Evolutionary conservation across 2,329 filamentous ascomycete species (phyloP).

Genomic region (Neurospora sp.): DNA sequence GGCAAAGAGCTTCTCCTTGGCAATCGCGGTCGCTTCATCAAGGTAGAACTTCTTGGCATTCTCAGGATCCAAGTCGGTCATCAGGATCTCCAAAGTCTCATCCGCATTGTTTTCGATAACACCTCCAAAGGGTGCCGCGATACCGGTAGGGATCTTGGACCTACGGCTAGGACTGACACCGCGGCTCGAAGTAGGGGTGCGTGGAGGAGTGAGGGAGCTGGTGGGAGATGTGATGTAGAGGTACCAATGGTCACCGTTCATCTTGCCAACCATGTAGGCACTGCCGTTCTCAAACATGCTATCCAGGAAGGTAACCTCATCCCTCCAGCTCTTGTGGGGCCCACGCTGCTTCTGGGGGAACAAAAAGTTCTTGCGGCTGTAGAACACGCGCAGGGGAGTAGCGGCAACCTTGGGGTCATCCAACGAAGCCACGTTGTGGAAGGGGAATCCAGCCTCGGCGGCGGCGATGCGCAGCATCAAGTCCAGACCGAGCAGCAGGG

Average conservation of each 20-base stretch:
- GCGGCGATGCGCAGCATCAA: conserved; percentile 90
- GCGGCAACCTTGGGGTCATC: conserved; percentile 65
- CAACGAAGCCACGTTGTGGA: conserved; percentile 56
- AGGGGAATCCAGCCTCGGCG: conserved; percentile 78
- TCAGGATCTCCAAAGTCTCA: conserved; percentile 66
- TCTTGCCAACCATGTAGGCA: conserved; percentile 99
- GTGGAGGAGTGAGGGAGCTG: conserved; percentile 68
- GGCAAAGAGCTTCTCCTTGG: conserved; percentile 66
- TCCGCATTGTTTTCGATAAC: conserved; percentile 47
- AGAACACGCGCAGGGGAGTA: conserved; percentile 91
- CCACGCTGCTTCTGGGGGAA: conserved; percentile 91
- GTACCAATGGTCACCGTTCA: conserved; percentile 99
- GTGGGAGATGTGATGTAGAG: conserved; percentile 89
- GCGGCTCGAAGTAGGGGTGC: conserved; percentile 50
- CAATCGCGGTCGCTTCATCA: conserved; percentile 74
- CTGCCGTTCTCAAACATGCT: conserved; percentile 85
- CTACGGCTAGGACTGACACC: conserved; percentile 28
- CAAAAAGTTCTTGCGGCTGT: conserved; percentile 97
- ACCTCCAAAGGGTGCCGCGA: conserved; percentile 28
- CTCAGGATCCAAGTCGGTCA: conserved; percentile 60
- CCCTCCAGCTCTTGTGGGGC: conserved; percentile 93
- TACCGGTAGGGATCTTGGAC: conserved; percentile 46
- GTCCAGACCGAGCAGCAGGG: conserved; percentile 77
- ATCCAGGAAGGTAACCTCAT: conserved; percentile 89
- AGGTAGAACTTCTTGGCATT: conserved; percentile 63